Evolutionary conservation across 2,329 filamentous ascomycete species (phyloP), one percentile per base, ranked within the genome.

Genomic region (Verticillium tricorpus): DNA sequence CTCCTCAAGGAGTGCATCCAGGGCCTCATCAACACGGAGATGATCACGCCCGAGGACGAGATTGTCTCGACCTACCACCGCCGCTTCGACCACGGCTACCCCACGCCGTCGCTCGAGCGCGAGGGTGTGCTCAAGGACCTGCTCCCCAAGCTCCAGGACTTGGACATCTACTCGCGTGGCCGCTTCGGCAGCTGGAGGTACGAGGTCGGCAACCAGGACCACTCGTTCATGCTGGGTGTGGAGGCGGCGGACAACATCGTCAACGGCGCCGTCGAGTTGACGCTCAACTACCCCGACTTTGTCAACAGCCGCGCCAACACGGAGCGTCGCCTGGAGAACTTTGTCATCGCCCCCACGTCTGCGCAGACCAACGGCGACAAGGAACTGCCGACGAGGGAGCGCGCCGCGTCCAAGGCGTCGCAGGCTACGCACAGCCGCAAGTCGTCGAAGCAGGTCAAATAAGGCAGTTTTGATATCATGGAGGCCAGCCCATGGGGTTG

Each of bases 141-240:
- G 61, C 89, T 99, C 59, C 95, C 95, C 71, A 93, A 92, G 81
- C 89, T 99, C 63, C 89, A 96, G 80, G 90, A 88, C 66, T 87
- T 92, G 83, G 94, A 89, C 74, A 99, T 99, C 79, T 91, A 89
- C 82, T 97, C 93, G 56, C 92, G 95, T 78, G 95, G 95, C 70
- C 93, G 95, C 66, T 99, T 99, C 79, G 95, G 95, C 71, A 94
- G 90, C 83, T 99, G 95, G 95, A 86, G 92, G 74, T 99, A 99
- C 82, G 95, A 99, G 80, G 78, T 87, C 68, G 93, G 92, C 73
- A 97, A 97, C 85, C 93, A 97, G 84, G 93, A 97, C 79, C 93
- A 97, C 85, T 94, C 90, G 31, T 97, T 97, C 79, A 97, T 97
- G 93, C 83, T 97, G 65, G 93, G 93, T 74, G 93, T 97, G 22